Base-by-base conservation (phyloP, 2,329 filamentous ascomycete genomes). In the Colletotrichum sidae region DNA sequence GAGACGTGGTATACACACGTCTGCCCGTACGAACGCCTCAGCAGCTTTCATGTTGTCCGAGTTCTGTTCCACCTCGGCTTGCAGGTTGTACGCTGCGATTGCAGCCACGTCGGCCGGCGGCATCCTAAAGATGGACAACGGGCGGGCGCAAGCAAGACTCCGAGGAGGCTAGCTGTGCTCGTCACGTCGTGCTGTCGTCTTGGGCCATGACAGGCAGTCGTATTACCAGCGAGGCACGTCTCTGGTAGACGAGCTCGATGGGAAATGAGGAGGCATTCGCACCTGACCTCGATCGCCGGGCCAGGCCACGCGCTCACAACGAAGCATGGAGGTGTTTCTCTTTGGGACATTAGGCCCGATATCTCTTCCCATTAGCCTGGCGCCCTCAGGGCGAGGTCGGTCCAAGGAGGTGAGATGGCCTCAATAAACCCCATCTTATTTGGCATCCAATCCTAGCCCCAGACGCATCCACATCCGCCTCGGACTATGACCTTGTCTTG, bases 321-420 rank as follows among this genome's bases (percentile, higher is more conserved):
- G 25, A 38, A 41, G 51, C 34, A 61, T 55, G 50, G 12, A 51
- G 37, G 13, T 45, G 56, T 60, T 38, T 65, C 39, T 61, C 37
- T 60, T 51, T 25, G 57, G 61, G 34, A 55, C 50, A 49, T 44
- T 35, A 60, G 50, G 39, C 52, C 61, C 39, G 56, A 50, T n/a
- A 41, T 55, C 33, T 65, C 50, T 49, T 55, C 39, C 50, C 61
- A 55, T 41, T 50, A 34, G 51, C 56, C 61, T 64, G 42, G 55
- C 41, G 15, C n/a, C 33, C 25, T 25, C 13, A 47, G 33, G 54
- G 46, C 10, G 8, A 9, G 9, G 33, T 46, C 37, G 35, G 46
- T 53, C 46, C 47, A 45, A 58, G 11, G 34, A 52, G 37, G 60
- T 34, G 60, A 35, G 54, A 13, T 13, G 38, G 38, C 13, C 13